Evolutionary conservation across 2,329 filamentous ascomycete species (phyloP), one percentile per base, ranked within the genome.

Genomic region (Neopestalotiopsis sp.): DNA sequence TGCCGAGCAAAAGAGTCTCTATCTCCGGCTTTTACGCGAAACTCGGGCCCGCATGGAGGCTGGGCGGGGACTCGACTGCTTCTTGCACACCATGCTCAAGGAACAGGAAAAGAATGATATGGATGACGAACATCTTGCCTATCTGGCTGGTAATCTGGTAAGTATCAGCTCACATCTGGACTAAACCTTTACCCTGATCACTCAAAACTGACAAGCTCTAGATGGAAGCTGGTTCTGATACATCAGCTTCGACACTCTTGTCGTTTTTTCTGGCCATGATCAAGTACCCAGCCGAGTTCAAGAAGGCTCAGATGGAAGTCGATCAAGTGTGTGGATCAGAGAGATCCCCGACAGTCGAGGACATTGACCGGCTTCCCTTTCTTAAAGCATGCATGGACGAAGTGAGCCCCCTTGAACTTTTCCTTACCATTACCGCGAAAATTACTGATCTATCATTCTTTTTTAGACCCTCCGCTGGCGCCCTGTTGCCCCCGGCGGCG

Each of bases 161-260:
- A 45, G 68, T 61, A 30, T 13, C 30, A 5, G 28, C 58, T 34
- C 32, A 1, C 13, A 17, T 1, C 17, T 24, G 32, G 2, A 3
- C 0, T 64, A 45, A 45, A 30, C 17, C 38, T 13, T 28, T 17
- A n/a, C 10, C 17, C 20, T 1, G 12, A 13, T 64, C 38, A 20
- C 30, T 28, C 24, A 20, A 34, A 13, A 61, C 30, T 38, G 4
- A 59, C 20, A 20, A 4, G 2, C 32, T 4, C 32, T 30, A 64
- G 61, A 64, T 64, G 61, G 73, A 74, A 42, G 73, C 56, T 5
- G 72, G 69, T 30, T 70, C 69, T 1, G 72, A 74, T 53, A 73
- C 73, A 3, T 73, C 72, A 6, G 67, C 62, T 4, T 53, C 63
- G 3, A 57, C 63, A 4, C 30, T 65, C 2, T 20, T 56, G 3